Evolutionary conservation across 345 rosid genomes (phyloP), one percentile per base, ranked within the genome.

Genomic region (Gossypium rotundifolium): DNA sequence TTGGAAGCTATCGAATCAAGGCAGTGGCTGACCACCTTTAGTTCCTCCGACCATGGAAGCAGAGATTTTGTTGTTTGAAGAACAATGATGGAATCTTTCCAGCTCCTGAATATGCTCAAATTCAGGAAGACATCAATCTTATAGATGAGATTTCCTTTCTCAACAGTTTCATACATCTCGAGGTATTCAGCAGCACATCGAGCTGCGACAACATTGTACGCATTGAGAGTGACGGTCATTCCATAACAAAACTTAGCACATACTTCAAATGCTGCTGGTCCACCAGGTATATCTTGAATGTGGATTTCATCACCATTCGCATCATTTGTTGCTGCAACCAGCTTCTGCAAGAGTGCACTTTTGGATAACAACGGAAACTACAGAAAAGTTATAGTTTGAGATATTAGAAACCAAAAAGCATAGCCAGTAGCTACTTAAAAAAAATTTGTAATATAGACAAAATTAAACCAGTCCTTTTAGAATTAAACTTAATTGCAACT

Each of bases 221-320:
- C 91, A 22, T 90, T 92, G 77, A 94, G 93, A 9, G 97, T 92
- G 69, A 94, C 97, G 1, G 84, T 85, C 90, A 94, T 92, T 14
- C 97, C 97, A 55, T 94, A 94, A 80, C 97, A 94, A 81, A 94
- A 94, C 72, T 94, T 94, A 2, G 91, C 92, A 72, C 98, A 92
- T 69, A 88, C 81, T 76, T 94, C 98, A 62, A 94, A 92, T 20
- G 94, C 92, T 46, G 83, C 84, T 27, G 94, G 92, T 10, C 98
- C 98, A 27, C 98, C 98, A 0, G 97, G 97, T 16, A 92, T 78
- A 72, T 89, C 96, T 6, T 75, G 84, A 63, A 92, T 86, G 80
- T 70, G 65, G 76, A 94, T 83, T 79, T 94, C 94, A 67, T 88
- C 92, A 3, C 79, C 76, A 49, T 67, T 76, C 18, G 88, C 93